These are phyloP conservation scores for Erythrophleum fordii DNA, from an alignment of 306 rosid species.

Conservation along the genomic window DNA sequence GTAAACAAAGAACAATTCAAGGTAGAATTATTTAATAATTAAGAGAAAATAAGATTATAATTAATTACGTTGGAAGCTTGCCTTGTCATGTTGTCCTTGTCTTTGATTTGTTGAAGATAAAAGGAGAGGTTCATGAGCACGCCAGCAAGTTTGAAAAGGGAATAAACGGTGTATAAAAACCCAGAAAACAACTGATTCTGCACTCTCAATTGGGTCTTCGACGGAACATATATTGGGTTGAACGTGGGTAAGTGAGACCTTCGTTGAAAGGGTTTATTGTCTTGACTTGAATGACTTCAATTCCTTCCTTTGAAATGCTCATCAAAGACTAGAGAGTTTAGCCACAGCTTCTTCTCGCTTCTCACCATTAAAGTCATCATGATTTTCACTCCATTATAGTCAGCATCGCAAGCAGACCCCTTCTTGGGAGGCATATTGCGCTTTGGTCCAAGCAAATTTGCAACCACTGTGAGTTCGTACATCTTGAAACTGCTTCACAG, in stretches of 20 bases:
- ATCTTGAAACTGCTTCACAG: constrained; percentile 40
- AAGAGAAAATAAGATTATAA: constrained; percentile 31
- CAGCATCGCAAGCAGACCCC: constrained; percentile 54
- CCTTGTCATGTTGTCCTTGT: constrained; percentile 66
- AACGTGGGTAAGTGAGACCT: constrained; percentile 35
- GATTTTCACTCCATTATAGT: constrained; percentile 32
- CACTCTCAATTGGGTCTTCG: constrained; percentile 29
- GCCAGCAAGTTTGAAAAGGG: constrained; percentile 48
- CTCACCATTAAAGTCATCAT: neutral
- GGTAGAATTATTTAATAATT: constrained; percentile 35
- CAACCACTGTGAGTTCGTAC: constrained; percentile 34
- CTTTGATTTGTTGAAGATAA: constrained; percentile 53
- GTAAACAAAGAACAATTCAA: constrained; percentile 44
- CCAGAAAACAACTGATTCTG: constrained; percentile 46
- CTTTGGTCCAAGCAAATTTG: constrained; percentile 43
- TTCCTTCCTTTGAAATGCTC: constrained; percentile 43
- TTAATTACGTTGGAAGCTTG: constrained; percentile 55
- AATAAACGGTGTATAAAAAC: constrained; percentile 41
- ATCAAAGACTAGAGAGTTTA: constrained; percentile 13
- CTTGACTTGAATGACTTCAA: constrained; percentile 22
- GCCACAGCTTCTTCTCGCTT: constrained; percentile 21
- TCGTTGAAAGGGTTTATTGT: constrained; percentile 13
- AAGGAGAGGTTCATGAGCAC: constrained; percentile 37
- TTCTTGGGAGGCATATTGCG: constrained; percentile 43
- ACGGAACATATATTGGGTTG: constrained; percentile 31